phyloP scores from a whole-genome alignment of 495 filamentous ascomycete species.

The Daldinia vernicosa region DNA sequence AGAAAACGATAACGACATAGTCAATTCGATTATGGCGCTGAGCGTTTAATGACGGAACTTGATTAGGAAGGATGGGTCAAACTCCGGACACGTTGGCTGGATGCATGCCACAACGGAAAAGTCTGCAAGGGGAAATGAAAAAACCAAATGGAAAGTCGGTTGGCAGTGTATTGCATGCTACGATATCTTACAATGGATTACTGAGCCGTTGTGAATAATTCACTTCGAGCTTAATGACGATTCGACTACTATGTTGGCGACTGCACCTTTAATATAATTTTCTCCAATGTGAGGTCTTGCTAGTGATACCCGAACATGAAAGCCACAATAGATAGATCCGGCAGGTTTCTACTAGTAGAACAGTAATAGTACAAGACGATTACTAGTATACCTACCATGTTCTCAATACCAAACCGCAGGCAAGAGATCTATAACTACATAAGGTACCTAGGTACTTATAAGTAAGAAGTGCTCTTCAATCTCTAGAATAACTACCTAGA shows the following conservation, averaged over 20 bases:
- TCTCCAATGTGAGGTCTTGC: background rate
- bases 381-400: background rate
- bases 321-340: background rate
- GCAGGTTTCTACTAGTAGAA: background rate
- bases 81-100: slow-evolving; percentile 11
- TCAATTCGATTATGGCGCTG: slow-evolving; percentile 99
- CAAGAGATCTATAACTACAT: no score
- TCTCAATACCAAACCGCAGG: background rate
- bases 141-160: slow-evolving; percentile 24
- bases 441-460: no score
- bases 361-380: background rate
- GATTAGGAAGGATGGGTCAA: background rate
- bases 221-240: background rate
- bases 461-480: no score
- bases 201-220: slow-evolving; percentile 24
- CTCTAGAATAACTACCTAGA: no score
- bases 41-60: slow-evolving; percentile 74
- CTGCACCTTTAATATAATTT: background rate
- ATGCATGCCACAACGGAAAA: slow-evolving; percentile 40
- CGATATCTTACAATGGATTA: slow-evolving; percentile 41
- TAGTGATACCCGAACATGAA: background rate
- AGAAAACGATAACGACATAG: slow-evolving; percentile 99
- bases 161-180: slow-evolving; percentile 36
- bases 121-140: slow-evolving; percentile 13
- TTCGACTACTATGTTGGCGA: background rate